Base-by-base conservation (phyloP, 2,329 filamentous ascomycete genomes). In the Beauveria caledonica region DNA sequence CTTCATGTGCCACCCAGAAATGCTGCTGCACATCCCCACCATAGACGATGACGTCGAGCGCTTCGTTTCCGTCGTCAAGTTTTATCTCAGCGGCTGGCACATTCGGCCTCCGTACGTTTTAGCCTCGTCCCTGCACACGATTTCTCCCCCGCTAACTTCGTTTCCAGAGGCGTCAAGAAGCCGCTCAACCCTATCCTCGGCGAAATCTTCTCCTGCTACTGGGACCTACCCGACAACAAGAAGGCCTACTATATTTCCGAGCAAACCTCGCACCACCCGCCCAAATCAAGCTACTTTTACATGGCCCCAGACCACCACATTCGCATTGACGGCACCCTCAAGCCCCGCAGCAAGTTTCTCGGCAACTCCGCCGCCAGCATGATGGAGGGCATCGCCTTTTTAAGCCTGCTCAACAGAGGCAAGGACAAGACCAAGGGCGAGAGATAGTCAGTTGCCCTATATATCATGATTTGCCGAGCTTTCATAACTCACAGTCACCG, bases 1-100 rank as follows among this genome's bases (percentile, higher is more conserved):
- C 80, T 99, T 99, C 81, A 99, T 99, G 94, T 95, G 93, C 68
- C 94, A 99, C 72, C 94, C 94, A 45, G 94, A 99, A 76, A 95
- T 92, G 70, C 86, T 99, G 36, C 85, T 99, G 5, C 87, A 89
- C 39, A 94, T 97, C 74, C 84, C 93, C 49, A 78, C 85, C 51
- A 89, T 97, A 67, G 89, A 97, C 56, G 93, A 99, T 70, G 93
- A 94, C 1, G 79, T 91, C 60, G 80, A 93, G 69, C 86, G 94
- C 72, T 99, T 99, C 71, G 86, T 97, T 33, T 90, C 92, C 15
- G 94, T 99, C 54, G 90, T 97, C 71, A 97, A 95, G 76, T 99
- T 99, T 74, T 99, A 99, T 74, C 80, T 99, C 49, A 96, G 92
- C 74, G 94, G 94, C 69, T 99, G 94, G 94, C 94, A 99, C 74